Evolutionary conservation across 345 rosid species (phyloP).

Genomic region (Salix caprea): DNA sequence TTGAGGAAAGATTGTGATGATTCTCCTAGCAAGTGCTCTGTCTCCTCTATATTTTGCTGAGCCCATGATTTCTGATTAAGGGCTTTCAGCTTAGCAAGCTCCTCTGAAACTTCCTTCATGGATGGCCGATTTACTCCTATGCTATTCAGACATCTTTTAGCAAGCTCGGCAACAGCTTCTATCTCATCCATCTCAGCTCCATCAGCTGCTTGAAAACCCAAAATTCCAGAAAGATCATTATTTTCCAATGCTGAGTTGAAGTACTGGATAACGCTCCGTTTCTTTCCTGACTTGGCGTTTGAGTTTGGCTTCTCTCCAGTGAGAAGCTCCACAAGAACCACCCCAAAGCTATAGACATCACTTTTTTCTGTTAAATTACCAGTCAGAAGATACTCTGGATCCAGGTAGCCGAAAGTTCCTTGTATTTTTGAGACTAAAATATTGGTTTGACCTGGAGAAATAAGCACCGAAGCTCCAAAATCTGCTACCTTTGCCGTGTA

Average conservation of each 20-base stretch:
- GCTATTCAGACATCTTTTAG: not conserved
- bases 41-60: not conserved
- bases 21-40: not conserved
- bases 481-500: conserved; percentile 20
- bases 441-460: not conserved
- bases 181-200: not conserved
- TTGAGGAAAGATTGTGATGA: not conserved
- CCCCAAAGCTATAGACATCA: not conserved
- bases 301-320: conserved; percentile 14
- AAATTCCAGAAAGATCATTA: not conserved
- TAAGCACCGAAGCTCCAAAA: conserved; percentile 25
- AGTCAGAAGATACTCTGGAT: not conserved
- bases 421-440: not conserved
- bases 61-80: not conserved
- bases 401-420: not conserved
- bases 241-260: conserved; percentile 6
- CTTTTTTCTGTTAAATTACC: not conserved
- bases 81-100: not conserved
- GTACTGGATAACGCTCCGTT: not conserved
- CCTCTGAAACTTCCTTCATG: not conserved
- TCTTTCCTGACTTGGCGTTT: not conserved
- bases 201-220: not conserved
- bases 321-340: not conserved
- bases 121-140: not conserved
- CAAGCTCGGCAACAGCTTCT: not conserved